These are phyloP conservation scores for Pythium angustatum DNA, from an alignment of 352 stramenopile species.

Conservation along the genomic window DNA sequence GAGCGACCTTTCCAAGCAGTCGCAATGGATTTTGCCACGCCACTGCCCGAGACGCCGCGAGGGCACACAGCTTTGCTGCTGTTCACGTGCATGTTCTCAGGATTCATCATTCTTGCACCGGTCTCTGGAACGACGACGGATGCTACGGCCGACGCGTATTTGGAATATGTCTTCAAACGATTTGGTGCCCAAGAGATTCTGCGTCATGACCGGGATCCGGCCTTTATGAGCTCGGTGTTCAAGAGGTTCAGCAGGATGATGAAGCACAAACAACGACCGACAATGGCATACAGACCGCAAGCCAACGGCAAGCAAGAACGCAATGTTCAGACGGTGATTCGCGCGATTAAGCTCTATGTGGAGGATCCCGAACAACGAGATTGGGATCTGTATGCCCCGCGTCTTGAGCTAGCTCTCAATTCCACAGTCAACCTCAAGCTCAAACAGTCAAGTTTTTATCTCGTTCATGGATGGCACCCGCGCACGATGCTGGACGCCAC, in stretches of 20 bases:
- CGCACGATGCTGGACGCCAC: neutral
- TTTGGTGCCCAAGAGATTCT: conserved; percentile 25
- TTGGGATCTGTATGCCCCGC: neutral
- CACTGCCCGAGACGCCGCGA: neutral
- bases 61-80: conserved; percentile 11
- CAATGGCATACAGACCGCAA: conserved; percentile 20
- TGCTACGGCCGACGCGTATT: conserved; percentile 27
- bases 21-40: conserved; percentile 13
- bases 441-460: neutral
- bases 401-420: neutral
- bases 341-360: conserved; percentile 21
- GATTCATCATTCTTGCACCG: conserved; percentile 8
- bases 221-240: conserved; percentile 22
- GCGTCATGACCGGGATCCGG: conserved; percentile 23
- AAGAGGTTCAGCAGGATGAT: conserved; percentile 24
- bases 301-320: conserved; percentile 22
- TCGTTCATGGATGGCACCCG: conserved; percentile 20
- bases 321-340: conserved; percentile 22
- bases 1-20: conserved; percentile 5
- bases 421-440: neutral
- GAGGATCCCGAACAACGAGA: conserved; percentile 2
- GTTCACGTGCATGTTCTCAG: conserved; percentile 13
- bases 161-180: conserved; percentile 15
- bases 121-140: conserved; percentile 3
- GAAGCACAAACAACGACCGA: conserved; percentile 11